These are phyloP conservation scores for Diaporthe vexans DNA, from an alignment of 2,329 filamentous ascomycete genomes.

Conservation along the genomic window DNA sequence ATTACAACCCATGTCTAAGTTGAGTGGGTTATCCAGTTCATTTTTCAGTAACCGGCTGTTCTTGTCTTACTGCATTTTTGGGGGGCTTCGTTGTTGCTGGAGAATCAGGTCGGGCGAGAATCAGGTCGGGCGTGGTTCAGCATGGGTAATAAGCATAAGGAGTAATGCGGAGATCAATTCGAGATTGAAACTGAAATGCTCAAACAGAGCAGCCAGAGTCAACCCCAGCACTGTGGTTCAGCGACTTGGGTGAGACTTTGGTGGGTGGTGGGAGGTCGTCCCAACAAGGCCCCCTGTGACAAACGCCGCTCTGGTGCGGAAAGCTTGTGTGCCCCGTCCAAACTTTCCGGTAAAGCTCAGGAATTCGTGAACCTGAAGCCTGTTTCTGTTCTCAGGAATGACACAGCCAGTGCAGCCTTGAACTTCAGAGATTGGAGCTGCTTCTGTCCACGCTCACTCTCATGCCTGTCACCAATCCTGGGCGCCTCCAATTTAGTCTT, in stretches of 20 bases:
- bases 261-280: too few relatives aligned
- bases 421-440: not conserved
- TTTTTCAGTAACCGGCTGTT: not conserved
- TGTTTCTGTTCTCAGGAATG: not conserved
- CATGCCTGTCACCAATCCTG: not conserved
- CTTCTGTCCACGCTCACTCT: not conserved
- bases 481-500: not conserved
- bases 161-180: not conserved
- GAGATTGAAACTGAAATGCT: not conserved
- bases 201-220: too few relatives aligned
- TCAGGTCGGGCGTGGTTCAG: not conserved
- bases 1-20: slow-evolving; percentile 47
- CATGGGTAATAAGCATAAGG: not conserved
- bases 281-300: not conserved
- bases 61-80: not conserved
- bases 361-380: not conserved
- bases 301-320: not conserved
- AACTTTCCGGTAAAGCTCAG: not conserved
- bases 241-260: not conserved
- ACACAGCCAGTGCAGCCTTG: not conserved
- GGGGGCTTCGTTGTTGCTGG: not conserved
- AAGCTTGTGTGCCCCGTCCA: not conserved
- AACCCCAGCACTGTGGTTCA: not conserved
- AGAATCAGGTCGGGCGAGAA: not conserved
- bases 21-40: not conserved